phyloP scores from a whole-genome alignment of 352 stramenopile species.

The Aphanomyces astaci region DNA sequence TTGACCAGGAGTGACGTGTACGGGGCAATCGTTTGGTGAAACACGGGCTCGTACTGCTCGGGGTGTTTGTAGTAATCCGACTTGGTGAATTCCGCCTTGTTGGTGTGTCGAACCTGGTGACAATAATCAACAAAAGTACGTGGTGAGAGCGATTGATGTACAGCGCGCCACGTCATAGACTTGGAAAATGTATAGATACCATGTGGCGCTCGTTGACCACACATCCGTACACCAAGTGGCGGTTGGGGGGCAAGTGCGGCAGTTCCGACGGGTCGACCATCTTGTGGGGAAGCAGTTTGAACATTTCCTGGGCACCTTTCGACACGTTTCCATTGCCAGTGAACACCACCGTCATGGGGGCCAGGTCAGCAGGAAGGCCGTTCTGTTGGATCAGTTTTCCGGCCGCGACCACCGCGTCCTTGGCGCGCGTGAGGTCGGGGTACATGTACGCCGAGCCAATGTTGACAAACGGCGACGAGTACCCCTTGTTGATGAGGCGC shows the following conservation, averaged over 20 bases:
- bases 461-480: conserved; percentile 93
- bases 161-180: conserved; percentile 17
- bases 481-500: conserved; percentile 87
- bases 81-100: conserved; percentile 34
- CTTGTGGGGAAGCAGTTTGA: conserved; percentile 90
- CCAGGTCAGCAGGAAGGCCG: conserved; percentile 66
- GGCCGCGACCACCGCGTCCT: conserved; percentile 70
- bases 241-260: conserved; percentile 48
- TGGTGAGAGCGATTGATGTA: neutral
- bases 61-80: conserved; percentile 89
- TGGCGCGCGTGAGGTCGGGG: conserved; percentile 81
- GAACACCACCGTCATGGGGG: conserved; percentile 87
- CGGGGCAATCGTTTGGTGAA: conserved; percentile 85
- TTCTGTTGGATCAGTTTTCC: conserved; percentile 75
- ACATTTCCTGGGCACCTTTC: conserved; percentile 91
- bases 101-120: conserved; percentile 14
- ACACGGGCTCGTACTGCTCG: conserved; percentile 83
- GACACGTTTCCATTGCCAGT: conserved; percentile 93
- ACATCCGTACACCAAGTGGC: conserved; percentile 64
- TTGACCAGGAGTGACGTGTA: conserved; percentile 92
- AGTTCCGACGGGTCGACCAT: conserved; percentile 87
- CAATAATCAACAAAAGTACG: neutral
- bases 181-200: conserved; percentile 32
- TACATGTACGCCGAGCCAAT: conserved; percentile 93
- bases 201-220: conserved; percentile 71